These are phyloP conservation scores for Cubamyces lactineus DNA, from an alignment of 768 basidiomycete species.

Conservation along the genomic window DNA sequence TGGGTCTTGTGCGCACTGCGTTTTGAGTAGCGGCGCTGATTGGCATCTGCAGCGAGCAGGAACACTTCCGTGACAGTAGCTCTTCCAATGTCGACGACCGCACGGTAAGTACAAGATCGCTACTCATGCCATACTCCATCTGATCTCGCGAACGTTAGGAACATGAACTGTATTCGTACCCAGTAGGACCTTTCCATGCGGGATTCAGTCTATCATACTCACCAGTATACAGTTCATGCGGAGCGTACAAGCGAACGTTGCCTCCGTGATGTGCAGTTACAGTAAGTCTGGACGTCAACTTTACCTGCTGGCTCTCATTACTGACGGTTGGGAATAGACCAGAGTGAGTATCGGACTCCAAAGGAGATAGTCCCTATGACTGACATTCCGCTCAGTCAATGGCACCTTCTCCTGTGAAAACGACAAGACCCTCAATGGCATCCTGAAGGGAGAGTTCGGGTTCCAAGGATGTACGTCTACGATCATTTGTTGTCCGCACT, in stretches of 20 bases:
- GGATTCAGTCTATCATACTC: background rate
- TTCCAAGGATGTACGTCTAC: slow-evolving; percentile 41
- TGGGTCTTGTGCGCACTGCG: background rate
- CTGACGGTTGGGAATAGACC: background rate
- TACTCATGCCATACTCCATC: background rate
- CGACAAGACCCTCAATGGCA: slow-evolving; percentile 61
- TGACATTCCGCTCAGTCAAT: slow-evolving; percentile 54
- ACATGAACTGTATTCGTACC: slow-evolving; percentile 72
- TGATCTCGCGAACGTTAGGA: slow-evolving; percentile 35
- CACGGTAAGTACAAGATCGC: slow-evolving; percentile 16
- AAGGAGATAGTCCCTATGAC: background rate
- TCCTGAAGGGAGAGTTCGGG: slow-evolving; percentile 48
- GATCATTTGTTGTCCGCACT: slow-evolving; percentile 24
- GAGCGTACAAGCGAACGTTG: slow-evolving; percentile 74
- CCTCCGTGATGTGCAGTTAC: slow-evolving; percentile 76
- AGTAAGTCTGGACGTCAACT: slow-evolving; percentile 42
- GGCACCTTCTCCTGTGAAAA: slow-evolving; percentile 77
- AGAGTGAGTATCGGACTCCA: slow-evolving; percentile 8
- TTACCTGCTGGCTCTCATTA: background rate
- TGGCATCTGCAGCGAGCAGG: slow-evolving; percentile 50
- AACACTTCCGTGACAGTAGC: slow-evolving; percentile 54
- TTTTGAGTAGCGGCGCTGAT: background rate
- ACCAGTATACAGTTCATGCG: slow-evolving; percentile 47
- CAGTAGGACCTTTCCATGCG: slow-evolving; percentile 28
- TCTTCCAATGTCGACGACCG: slow-evolving; percentile 74